phyloP scores from a whole-genome alignment of 2,329 filamentous ascomycete genomes.

The Trichoderma asperellum region DNA sequence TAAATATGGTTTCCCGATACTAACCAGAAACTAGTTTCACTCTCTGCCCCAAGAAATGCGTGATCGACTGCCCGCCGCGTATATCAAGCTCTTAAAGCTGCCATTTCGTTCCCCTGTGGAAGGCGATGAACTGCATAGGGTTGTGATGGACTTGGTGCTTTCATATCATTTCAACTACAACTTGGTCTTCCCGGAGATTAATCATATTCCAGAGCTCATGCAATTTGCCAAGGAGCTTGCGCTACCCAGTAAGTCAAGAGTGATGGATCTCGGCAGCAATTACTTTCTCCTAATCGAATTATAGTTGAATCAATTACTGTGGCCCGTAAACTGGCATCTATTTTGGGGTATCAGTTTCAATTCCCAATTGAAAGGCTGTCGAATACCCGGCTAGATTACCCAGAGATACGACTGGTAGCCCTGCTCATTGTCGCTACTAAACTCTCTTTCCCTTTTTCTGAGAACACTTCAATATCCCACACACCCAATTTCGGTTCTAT shows the following conservation, averaged over 20 bases:
- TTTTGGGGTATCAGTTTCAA: conserved; percentile 54
- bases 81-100: conserved; percentile 62
- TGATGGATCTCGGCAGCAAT: not conserved
- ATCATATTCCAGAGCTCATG: conserved; percentile 68
- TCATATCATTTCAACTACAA: conserved; percentile 70
- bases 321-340: conserved; percentile 50
- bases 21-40: conserved; percentile 49
- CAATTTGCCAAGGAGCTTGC: conserved; percentile 72
- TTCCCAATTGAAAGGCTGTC: conserved; percentile 56
- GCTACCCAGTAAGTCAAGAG: conserved; percentile 65
- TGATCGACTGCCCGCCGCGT: conserved; percentile 64
- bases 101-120: conserved; percentile 47
- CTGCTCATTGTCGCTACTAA: conserved; percentile 78
- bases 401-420: conserved; percentile 74
- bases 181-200: conserved; percentile 73
- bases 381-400: conserved; percentile 60
- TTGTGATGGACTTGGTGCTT: conserved; percentile 63
- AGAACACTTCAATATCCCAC: conserved; percentile 46
- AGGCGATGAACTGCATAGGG: conserved; percentile 65
- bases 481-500: conserved; percentile 21
- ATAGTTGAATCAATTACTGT: conserved; percentile 57
- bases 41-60: conserved; percentile 67
- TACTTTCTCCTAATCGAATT: conserved; percentile 36
- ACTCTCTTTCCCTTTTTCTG: conserved; percentile 75
- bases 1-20: not conserved